Evolutionary conservation across 1,139 yeast genomes (phyloP), one percentile per base, ranked within the genome.

Genomic region (Arxiozyma heterogenica): DNA sequence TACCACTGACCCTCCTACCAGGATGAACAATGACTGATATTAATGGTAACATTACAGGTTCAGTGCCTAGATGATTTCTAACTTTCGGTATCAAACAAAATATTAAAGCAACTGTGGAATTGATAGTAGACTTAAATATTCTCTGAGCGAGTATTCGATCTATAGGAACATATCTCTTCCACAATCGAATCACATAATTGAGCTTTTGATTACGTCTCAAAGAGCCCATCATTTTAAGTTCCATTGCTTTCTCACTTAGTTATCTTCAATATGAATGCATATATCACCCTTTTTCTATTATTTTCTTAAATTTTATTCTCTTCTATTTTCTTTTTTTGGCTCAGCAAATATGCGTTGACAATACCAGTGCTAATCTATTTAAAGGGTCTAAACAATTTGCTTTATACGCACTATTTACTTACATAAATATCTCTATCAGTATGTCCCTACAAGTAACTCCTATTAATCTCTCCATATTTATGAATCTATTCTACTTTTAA

Each of bases 21-120:
- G 80, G 80, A 59, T 76, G 79, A 39, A 75, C 73, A 59, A 75
- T 74, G 18, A 76, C 79, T 1, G 79, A 71, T 2, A 75, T 69
- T 46, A 77, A 59, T 0, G 77, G 75, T 30, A 75, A 61, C 70
- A 77, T 70, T 18, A 75, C 74, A 1, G 76, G 73, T 46, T 75
- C 72, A 1, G 62, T 58, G 3, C 80, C 80, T n/a, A 76, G 53
- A 17, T 59, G 64, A 6, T 52, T 57, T 34, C 73, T 57, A 0
- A 73, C 70, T 9, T 65, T 65, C 0, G 74, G 73, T 8, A 73
- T 70, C 38, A 74, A 57, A 50, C 75, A 71, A 42, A 75, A 64
- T 3, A 72, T 69, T 44, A 74, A 68, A 18, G 77, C 73, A 2
- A 74, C 64, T 0, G 78, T 71, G 4, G 75, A 67, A 52, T 73